phyloP scores from a whole-genome alignment of 441 rosid species.

The Jatropha podagrica region DNA sequence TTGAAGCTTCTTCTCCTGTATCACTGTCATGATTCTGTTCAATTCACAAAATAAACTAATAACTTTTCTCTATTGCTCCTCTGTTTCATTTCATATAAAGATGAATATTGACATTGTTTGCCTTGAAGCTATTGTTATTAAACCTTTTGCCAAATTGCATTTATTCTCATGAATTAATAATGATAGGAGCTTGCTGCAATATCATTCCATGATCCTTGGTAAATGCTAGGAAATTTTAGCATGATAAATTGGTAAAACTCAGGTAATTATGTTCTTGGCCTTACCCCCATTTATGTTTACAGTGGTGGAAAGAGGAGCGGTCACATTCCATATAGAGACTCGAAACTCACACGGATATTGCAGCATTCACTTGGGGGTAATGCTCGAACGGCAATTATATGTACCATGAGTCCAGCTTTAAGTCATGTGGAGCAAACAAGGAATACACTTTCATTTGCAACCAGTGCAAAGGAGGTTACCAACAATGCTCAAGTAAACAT shows the following conservation, averaged over 20 bases:
- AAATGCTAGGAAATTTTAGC: background rate
- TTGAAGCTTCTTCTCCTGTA: background rate
- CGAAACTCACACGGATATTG: constrained; percentile 91
- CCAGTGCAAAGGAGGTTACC: constrained; percentile 89
- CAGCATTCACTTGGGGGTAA: constrained; percentile 96
- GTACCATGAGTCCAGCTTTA: constrained; percentile 88
- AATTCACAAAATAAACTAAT: background rate
- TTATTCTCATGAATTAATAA: constrained; percentile 6
- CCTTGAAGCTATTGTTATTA: background rate
- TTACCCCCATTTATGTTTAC: constrained; percentile 30
- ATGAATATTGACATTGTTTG: background rate
- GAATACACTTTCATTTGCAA: constrained; percentile 83
- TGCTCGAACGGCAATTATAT: constrained; percentile 92
- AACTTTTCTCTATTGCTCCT: background rate
- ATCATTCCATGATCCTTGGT: background rate
- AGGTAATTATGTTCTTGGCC: background rate
- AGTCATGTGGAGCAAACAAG: constrained; percentile 88
- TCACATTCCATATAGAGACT: constrained; percentile 91
- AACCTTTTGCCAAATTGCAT: background rate
- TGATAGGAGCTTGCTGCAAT: constrained; percentile 8
- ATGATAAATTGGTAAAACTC: background rate
- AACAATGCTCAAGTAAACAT: constrained; percentile 85
- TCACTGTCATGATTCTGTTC: constrained; percentile 1
- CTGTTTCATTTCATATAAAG: background rate
- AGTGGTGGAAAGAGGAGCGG: constrained; percentile 63